These are phyloP conservation scores for Sporothrix humicola DNA, from an alignment of 2,329 filamentous ascomycete species.

Conservation along the genomic window DNA sequence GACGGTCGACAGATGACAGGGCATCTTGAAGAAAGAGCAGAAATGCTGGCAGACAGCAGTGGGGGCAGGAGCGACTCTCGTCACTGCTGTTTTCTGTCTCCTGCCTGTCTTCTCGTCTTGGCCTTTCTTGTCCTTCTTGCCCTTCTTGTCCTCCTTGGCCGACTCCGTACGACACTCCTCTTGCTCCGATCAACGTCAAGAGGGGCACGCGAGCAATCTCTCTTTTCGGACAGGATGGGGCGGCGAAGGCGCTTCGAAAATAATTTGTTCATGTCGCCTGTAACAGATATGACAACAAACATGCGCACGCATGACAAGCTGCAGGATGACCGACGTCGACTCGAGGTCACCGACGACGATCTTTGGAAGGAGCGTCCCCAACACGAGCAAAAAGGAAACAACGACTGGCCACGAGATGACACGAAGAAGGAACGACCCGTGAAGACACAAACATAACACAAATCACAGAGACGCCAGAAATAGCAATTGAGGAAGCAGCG, in stretches of 20 bases:
- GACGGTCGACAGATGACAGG: too few species aligned
- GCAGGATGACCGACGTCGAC: slow-evolving; percentile 17
- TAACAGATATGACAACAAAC: not conserved
- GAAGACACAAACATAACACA: not conserved
- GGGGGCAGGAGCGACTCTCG: not conserved
- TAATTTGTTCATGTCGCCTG: not conserved
- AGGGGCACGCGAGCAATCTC: slow-evolving; percentile 26
- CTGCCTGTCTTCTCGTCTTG: too few species aligned
- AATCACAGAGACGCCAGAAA: not conserved
- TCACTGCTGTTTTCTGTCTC: not conserved
- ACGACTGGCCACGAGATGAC: not conserved
- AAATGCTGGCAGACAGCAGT: not conserved
- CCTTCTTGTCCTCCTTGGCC: not conserved
- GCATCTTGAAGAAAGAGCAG: slow-evolving; percentile 7
- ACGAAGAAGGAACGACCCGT: slow-evolving; percentile 19
- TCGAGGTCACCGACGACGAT: slow-evolving; percentile 22
- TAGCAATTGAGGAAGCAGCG: slow-evolving; percentile 10
- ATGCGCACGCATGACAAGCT: slow-evolving; percentile 13
- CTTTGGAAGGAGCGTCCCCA: too few species aligned
- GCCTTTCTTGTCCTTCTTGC: not conserved
- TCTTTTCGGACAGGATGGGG: not conserved
- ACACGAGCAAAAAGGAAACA: not conserved
- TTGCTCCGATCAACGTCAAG: slow-evolving; percentile 17
- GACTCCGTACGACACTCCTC: not conserved
- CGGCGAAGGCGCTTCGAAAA: not conserved